These are phyloP conservation scores for Chernovozyma aurita DNA, from an alignment of 1,139 yeast species.

Conservation along the genomic window DNA sequence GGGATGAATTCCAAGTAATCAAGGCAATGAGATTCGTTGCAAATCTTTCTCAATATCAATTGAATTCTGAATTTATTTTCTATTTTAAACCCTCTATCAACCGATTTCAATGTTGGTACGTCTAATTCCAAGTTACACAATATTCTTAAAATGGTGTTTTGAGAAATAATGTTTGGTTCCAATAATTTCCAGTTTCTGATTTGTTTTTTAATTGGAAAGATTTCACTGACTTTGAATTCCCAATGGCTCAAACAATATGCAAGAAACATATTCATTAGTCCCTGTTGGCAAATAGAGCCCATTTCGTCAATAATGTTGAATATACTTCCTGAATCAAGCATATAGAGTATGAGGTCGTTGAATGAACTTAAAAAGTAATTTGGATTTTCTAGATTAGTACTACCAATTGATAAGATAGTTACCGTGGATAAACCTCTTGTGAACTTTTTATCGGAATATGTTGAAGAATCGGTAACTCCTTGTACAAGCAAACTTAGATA, in stretches of 20 bases:
- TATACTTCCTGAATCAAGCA: slow-evolving; percentile 28
- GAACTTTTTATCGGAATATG: slow-evolving; percentile 11
- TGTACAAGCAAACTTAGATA: slow-evolving; percentile 8
- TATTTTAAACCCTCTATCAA: slow-evolving; percentile 19
- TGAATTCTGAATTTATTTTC: slow-evolving; percentile 11
- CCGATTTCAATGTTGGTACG: slow-evolving; percentile 5
- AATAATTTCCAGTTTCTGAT: slow-evolving; percentile 20
- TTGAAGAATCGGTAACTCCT: slow-evolving; percentile 8
- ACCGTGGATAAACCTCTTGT: neutral
- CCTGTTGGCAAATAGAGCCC: neutral
- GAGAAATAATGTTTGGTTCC: slow-evolving; percentile 23
- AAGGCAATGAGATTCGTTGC: slow-evolving; percentile 20
- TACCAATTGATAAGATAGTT: slow-evolving; percentile 17
- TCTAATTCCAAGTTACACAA: slow-evolving; percentile 26
- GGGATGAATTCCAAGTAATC: slow-evolving; percentile 31
- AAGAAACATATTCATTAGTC: slow-evolving; percentile 26
- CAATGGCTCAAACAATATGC: slow-evolving; percentile 38
- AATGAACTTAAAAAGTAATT: slow-evolving; percentile 29
- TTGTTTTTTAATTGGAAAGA: slow-evolving; percentile 8
- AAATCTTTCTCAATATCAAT: slow-evolving; percentile 19
- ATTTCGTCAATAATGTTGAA: slow-evolving; percentile 16
- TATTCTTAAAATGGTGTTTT: slow-evolving; percentile 26
- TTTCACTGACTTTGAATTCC: slow-evolving; percentile 14
- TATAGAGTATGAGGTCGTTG: slow-evolving; percentile 28
- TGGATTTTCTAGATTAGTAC: slow-evolving; percentile 22